Percentiles rank a stretch among this genome's conserved stretches.
Conservation (phyloP, 2,329 filamentous ascomycete species). For the Boeremia exigua region DNA sequence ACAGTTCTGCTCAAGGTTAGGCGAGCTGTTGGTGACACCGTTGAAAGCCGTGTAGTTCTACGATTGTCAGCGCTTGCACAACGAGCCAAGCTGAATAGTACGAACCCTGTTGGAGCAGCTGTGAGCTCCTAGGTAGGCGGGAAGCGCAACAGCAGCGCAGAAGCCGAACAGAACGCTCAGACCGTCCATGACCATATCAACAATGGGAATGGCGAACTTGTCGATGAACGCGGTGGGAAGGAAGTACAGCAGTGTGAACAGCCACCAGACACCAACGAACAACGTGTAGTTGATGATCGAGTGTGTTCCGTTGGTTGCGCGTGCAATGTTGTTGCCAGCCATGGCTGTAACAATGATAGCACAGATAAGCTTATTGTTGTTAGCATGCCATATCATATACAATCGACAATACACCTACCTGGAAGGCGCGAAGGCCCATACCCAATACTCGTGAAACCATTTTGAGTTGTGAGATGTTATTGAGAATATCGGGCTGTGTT, state of each 20-base stretch:
- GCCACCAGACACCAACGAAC: constrained; percentile 71
- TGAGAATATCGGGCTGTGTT: constrained; percentile 12
- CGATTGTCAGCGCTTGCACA: constrained; percentile 2
- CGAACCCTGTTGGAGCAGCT: constrained; percentile 69
- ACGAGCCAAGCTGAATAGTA: constrained; percentile 10
- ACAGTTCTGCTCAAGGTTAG: constrained; percentile 68
- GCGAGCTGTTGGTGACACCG: constrained; percentile 69
- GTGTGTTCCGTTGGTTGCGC: constrained; percentile 60
- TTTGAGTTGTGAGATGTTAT: constrained; percentile 18
- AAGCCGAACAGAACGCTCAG: constrained; percentile 72
- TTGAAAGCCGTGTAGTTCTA: constrained; percentile 55
- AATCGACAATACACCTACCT: constrained; percentile 42
- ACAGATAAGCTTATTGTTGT: constrained; percentile 60
- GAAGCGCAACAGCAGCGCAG: constrained; percentile 72
- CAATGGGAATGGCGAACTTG: constrained; percentile 58
- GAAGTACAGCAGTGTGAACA: constrained; percentile 70
- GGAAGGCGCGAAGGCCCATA: constrained; percentile 49
- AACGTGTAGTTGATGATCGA: constrained; percentile 67
- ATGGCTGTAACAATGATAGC: constrained; percentile 66
- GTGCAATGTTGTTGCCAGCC: constrained; percentile 67
- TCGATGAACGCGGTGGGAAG: constrained; percentile 63
- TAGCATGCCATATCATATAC: neutral
- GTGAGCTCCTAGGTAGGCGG: constrained; percentile 71
- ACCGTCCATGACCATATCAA: constrained; percentile 63
- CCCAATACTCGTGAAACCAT: constrained; percentile 52